A percentile compares a stretch with the other conserved stretches of the same genome.
These are phyloP conservation scores for Maudiozyma turicensis DNA, from an alignment of 805 yeast genomes.

Conservation along the genomic window DNA sequence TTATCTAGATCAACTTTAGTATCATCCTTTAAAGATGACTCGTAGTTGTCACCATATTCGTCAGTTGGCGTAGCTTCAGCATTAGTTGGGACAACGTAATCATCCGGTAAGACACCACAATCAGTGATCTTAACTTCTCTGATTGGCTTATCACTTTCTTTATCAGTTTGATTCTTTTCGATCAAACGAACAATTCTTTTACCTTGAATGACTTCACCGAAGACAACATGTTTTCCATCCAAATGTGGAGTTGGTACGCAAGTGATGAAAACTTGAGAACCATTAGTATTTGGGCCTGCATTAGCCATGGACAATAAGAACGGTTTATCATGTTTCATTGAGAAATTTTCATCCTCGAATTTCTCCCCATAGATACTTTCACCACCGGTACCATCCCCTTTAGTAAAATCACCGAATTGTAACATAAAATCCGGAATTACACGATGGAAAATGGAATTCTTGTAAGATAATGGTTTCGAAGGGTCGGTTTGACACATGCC, in stretches of 20 bases:
- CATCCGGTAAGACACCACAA: slow-evolving; percentile 68
- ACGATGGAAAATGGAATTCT: slow-evolving; percentile 87
- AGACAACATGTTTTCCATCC: slow-evolving; percentile 93
- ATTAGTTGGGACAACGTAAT: slow-evolving; percentile 38
- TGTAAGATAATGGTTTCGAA: slow-evolving; percentile 53
- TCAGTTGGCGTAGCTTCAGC: slow-evolving; percentile 46
- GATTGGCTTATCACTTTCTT: slow-evolving; percentile 58
- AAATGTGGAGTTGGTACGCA: slow-evolving; percentile 90
- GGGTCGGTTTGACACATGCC: slow-evolving; percentile 34
- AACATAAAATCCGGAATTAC: slow-evolving; percentile 84
- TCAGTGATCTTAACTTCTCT: slow-evolving; percentile 61
- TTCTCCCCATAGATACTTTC: slow-evolving; percentile 77
- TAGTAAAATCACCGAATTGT: slow-evolving; percentile 92
- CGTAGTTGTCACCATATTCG: slow-evolving; percentile 79
- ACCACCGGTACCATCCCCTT: slow-evolving; percentile 67
- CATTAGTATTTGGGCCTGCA: slow-evolving; percentile 92
- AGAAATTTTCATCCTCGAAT: slow-evolving; percentile 85
- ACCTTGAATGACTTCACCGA: slow-evolving; percentile 80
- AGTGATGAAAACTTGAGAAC: slow-evolving; percentile 91
- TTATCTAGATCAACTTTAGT: slow-evolving; percentile 47
- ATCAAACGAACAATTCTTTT: slow-evolving; percentile 69
- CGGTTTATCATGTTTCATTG: slow-evolving; percentile 67
- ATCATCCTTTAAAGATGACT: slow-evolving; percentile 68
- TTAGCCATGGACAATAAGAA: slow-evolving; percentile 93
- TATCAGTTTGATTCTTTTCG: slow-evolving; percentile 58